Percentiles rank a stretch among this genome's conserved stretches.
Evolutionary conservation across 2,329 filamentous ascomycete species (phyloP).

Genomic region (Blumeria hordei): DNA sequence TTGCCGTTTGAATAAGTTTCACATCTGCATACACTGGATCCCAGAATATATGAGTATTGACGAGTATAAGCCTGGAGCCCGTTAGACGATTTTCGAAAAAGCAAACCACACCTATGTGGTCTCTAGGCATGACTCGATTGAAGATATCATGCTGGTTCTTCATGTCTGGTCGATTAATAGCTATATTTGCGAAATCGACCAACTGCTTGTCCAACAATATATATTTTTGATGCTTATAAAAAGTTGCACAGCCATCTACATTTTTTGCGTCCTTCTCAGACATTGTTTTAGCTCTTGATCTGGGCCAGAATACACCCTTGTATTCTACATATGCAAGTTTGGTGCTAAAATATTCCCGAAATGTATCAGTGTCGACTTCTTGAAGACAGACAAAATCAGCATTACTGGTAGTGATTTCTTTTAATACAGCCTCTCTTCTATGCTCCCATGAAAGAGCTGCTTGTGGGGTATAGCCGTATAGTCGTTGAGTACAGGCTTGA

Average conservation of each 20-base stretch:
- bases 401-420: slow-evolving; percentile 54
- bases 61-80: slow-evolving; percentile 75
- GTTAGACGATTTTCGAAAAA: slow-evolving; percentile 85
- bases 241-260: slow-evolving; percentile 93
- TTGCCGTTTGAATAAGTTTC: slow-evolving; percentile 87
- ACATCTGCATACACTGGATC: slow-evolving; percentile 78
- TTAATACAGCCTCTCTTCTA: slow-evolving; percentile 57
- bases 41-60: slow-evolving; percentile 90
- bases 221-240: slow-evolving; percentile 90
- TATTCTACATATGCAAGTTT: slow-evolving; percentile 70
- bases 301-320: slow-evolving; percentile 82
- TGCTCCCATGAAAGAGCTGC: slow-evolving; percentile 70
- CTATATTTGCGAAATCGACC: slow-evolving; percentile 74
- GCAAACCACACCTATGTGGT: slow-evolving; percentile 80
- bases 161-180: slow-evolving; percentile 88
- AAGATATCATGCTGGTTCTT: slow-evolving; percentile 95
- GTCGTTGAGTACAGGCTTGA: slow-evolving; percentile 61
- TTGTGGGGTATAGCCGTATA: slow-evolving; percentile 78
- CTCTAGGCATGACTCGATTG: slow-evolving; percentile 94
- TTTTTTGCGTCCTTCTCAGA: slow-evolving; percentile 61
- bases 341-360: slow-evolving; percentile 77
- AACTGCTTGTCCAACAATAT: slow-evolving; percentile 84
- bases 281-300: slow-evolving; percentile 79
- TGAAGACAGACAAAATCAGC: slow-evolving; percentile 85
- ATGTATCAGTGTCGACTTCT: slow-evolving; percentile 78